These are phyloP conservation scores for Odonthalia washingtoniensis DNA, from an alignment of 31 red algal species.

Conservation along the genomic window DNA sequence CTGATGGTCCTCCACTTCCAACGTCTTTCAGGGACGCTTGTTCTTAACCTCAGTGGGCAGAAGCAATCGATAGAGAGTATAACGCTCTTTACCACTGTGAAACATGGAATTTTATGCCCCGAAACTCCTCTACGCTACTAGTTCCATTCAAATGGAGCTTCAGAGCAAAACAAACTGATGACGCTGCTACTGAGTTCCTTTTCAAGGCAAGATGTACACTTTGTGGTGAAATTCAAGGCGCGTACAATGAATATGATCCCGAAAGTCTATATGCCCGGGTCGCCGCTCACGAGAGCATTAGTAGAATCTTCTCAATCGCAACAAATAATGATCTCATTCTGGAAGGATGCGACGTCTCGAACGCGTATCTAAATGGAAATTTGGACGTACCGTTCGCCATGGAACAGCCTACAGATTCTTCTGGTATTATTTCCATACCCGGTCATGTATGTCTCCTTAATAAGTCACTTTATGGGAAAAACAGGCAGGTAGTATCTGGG, in stretches of 20 bases:
- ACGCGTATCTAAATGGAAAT: not conserved
- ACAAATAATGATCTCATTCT: no score
- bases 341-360: not conserved
- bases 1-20: no score
- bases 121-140: not conserved
- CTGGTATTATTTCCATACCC: not conserved
- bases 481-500: constrained; percentile 30
- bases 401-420: constrained; percentile 42
- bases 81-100: constrained; percentile 8
- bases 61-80: constrained; percentile 42
- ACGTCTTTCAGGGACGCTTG: no score
- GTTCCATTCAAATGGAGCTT: constrained; percentile 36
- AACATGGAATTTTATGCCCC: not conserved
- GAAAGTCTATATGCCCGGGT: no score
- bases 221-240: no score
- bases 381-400: constrained; percentile 38
- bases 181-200: no score
- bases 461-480: not conserved
- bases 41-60: constrained; percentile 32
- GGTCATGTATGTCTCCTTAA: constrained; percentile 22
- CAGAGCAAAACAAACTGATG: constrained; percentile 10
- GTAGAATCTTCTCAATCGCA: no score
- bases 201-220: no score
- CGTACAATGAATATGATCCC: no score
- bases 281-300: no score